Conservation (phyloP, 768 basidiomycete species). For the Phanerochaete sordida region DNA sequence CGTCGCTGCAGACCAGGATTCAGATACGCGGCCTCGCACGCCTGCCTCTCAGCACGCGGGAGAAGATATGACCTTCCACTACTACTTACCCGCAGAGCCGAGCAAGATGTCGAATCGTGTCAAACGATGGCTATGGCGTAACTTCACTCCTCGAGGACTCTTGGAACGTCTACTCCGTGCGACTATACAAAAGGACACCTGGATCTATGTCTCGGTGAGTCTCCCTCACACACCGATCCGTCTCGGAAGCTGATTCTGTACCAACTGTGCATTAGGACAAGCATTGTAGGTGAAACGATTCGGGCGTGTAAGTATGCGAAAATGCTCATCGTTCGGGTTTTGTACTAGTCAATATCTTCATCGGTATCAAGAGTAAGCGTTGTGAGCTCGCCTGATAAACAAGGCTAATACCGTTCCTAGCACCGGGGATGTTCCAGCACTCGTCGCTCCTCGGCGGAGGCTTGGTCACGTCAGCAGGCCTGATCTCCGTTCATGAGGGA, state of each 20-base stretch:
- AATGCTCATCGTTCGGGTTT: too few relatives aligned
- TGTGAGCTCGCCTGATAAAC: background rate
- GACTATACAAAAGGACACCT: conserved; percentile 57
- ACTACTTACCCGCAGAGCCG: conserved; percentile 27
- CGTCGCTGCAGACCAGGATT: conserved; percentile 5
- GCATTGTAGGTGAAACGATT: conserved; percentile 37
- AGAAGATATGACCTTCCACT: conserved; percentile 28
- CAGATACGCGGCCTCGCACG: conserved; percentile 13
- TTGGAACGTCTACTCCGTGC: conserved; percentile 53
- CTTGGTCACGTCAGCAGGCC: conserved; percentile 59
- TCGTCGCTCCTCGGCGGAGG: conserved; percentile 59
- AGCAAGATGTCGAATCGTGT: conserved; percentile 33
- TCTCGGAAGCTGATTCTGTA: background rate
- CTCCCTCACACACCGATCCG: background rate
- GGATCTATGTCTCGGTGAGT: conserved; percentile 65
- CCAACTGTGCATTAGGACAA: conserved; percentile 40
- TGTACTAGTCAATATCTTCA: conserved; percentile 63
- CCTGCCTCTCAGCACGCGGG: background rate
- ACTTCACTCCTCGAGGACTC: conserved; percentile 49
- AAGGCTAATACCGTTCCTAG: conserved; percentile 8
- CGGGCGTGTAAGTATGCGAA: too few relatives aligned
- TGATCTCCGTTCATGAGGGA: conserved; percentile 63
- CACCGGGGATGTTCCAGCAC: conserved; percentile 61
- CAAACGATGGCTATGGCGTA: conserved; percentile 36
- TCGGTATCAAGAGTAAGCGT: conserved; percentile 56